These are phyloP conservation scores for Podospora pseudoanserina DNA, from an alignment of 495 filamentous ascomycete genomes.

Conservation along the genomic window DNA sequence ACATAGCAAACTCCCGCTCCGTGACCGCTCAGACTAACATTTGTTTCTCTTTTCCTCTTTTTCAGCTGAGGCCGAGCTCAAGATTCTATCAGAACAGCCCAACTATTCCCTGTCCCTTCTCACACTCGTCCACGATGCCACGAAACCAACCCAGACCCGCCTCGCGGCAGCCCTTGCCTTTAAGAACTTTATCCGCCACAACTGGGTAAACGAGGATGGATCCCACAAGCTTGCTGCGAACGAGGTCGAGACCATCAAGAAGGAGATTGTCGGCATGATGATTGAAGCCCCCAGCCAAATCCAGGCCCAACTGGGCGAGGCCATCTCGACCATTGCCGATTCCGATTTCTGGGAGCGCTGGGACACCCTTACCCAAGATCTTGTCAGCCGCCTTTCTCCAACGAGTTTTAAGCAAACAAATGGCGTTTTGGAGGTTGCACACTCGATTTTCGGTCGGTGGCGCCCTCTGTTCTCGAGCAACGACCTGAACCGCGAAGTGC, in stretches of 20 bases:
- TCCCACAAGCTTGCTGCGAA: constrained; percentile 75
- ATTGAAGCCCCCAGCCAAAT: constrained; percentile 81
- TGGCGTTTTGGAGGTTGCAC: constrained; percentile 92
- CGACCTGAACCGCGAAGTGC: constrained; percentile 85
- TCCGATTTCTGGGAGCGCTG: constrained; percentile 95
- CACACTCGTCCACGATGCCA: constrained; percentile 74
- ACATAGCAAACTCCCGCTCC: neutral
- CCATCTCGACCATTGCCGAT: constrained; percentile 93
- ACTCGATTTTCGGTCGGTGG: constrained; percentile 98
- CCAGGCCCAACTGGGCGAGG: constrained; percentile 91
- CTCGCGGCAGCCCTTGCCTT: constrained; percentile 92
- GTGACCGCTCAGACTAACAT: constrained; percentile 19
- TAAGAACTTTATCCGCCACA: constrained; percentile 94
- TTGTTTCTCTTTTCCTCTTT: constrained; percentile 1
- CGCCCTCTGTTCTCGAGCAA: constrained; percentile 88
- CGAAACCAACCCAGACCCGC: constrained; percentile 67
- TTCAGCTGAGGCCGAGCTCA: constrained; percentile 75
- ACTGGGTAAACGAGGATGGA: constrained; percentile 77
- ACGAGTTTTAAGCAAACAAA: constrained; percentile 78
- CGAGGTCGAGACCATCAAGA: constrained; percentile 86
- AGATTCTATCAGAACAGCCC: constrained; percentile 69
- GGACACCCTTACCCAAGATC: constrained; percentile 85
- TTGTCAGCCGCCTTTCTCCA: constrained; percentile 78
- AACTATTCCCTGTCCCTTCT: constrained; percentile 85
- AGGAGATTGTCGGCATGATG: constrained; percentile 93